Conservation (phyloP, 352 stramenopile species). For the Pythium coloratum region DNA sequence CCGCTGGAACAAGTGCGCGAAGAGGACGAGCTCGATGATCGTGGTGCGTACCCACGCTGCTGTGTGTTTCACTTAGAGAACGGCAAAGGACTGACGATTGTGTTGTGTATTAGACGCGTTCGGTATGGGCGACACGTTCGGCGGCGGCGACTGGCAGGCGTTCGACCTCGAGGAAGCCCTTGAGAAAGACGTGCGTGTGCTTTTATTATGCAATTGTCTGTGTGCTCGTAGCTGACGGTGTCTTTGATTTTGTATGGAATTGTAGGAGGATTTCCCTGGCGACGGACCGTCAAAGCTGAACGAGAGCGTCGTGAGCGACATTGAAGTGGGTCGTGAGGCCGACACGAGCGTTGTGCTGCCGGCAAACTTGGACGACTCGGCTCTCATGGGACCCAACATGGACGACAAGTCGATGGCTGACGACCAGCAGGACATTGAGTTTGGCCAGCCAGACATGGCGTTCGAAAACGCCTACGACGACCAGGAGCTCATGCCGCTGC, state of each 20-base stretch:
- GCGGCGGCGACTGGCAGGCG: constrained; percentile 72
- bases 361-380: constrained; percentile 55
- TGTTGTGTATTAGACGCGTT: constrained; percentile 54
- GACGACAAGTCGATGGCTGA: constrained; percentile 56
- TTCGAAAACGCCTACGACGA: constrained; percentile 69
- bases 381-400: constrained; percentile 34
- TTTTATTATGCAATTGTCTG: not conserved
- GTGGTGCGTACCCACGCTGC: constrained; percentile 37
- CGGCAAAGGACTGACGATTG: not conserved
- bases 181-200: constrained; percentile 36
- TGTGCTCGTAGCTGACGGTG: not conserved
- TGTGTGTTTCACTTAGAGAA: not conserved
- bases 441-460: constrained; percentile 43
- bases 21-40: constrained; percentile 49
- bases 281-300: constrained; percentile 41
- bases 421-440: constrained; percentile 33
- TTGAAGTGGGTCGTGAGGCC: constrained; percentile 80
- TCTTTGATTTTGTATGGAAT: not conserved
- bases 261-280: constrained; percentile 6
- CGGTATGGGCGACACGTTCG: constrained; percentile 74
- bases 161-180: constrained; percentile 80
- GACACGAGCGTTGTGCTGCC: constrained; percentile 43
- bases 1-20: constrained; percentile 49
- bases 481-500: constrained; percentile 37
- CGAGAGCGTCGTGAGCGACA: constrained; percentile 70